Base-by-base conservation (phyloP, 176 grass and related monocot species). In the Hsuehochloa calcarea region DNA sequence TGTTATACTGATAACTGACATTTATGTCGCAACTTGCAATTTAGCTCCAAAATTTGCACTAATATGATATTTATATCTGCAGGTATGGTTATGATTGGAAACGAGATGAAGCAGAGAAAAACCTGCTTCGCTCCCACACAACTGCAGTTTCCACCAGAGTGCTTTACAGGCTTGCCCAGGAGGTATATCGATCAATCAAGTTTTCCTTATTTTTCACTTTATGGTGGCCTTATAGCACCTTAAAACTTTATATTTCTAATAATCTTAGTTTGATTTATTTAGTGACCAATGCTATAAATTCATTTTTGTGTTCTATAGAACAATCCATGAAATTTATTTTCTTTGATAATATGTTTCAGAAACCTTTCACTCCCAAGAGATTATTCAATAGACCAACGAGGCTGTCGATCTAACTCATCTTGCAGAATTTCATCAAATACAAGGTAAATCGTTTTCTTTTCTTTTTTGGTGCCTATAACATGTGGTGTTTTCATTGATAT, bases 51-150 rank as follows among this genome's bases (percentile, higher is more conserved):
- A 68, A 7, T 82, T 50, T 44, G 45, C 12, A 47, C 45, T 12
- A 13, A 40, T 87, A 83, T 47, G 35, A 63, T 40, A 22, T 87
- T 80, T n/a, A 77, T 49, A 26, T 80, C 35, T 80, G 23, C 86
- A 98, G 91, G 55, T 98, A 98, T 89, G 89, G 89, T 59, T 95
- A 95, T 90, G 96, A 98, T 31, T 93, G 96, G 96, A 98, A 98
- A 87, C 89, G 89, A 70, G 91, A 98, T 20, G 96, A 98, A 39
- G 96, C 96, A 47, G 96, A 98, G 75, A 98, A 98, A 86, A 95
- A 98, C 70, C 83, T 98, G 29, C 87, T 98, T 79, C 96, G 93
- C 67, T 95, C 93, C 65, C 96, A 95, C 84, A 98, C 96, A 70
- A 98, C 93, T 78, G 96, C 96, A 82, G 96, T 98, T 84, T 98